Conservation (phyloP, 352 stramenopile genomes). For the Phytopythium boreale region DNA sequence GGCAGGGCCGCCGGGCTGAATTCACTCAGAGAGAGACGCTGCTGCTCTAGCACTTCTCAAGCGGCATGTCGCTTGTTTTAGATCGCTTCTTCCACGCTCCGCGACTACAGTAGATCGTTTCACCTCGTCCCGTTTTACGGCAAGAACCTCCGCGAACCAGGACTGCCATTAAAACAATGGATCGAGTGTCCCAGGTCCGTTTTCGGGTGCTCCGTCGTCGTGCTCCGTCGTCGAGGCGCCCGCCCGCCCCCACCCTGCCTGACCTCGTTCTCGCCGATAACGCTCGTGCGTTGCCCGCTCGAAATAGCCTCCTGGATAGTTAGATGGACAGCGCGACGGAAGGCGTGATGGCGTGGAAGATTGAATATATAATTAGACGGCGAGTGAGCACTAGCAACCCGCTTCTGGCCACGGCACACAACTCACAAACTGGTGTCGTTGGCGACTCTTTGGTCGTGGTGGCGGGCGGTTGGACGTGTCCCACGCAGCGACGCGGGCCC, state of each 20-base stretch:
- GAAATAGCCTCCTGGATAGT: conserved; percentile 1
- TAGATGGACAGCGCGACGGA: neutral
- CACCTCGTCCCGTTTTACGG: neutral
- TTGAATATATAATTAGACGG: neutral
- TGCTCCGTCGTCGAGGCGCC: too few species aligned
- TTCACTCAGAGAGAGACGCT: neutral
- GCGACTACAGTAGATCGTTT: neutral
- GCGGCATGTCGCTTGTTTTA: neutral
- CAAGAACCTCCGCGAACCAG: too few species aligned
- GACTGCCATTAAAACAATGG: neutral
- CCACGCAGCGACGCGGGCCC: too few species aligned
- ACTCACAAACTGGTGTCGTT: too few species aligned
- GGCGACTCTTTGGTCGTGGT: too few species aligned
- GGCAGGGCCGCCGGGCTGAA: too few species aligned
- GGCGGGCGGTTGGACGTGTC: too few species aligned
- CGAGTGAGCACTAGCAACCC: too few species aligned
- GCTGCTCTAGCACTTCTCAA: neutral
- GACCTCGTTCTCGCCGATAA: neutral
- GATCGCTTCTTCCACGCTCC: neutral
- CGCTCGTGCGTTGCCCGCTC: neutral
- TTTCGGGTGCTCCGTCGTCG: neutral
- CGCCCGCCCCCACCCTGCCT: too few species aligned
- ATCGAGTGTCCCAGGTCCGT: neutral
- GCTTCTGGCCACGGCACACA: too few species aligned
- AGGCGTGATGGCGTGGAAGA: neutral